Evolutionary conservation across 768 basidiomycete species (phyloP), one percentile per base, ranked within the genome.

Genomic region (Russula brevipes): DNA sequence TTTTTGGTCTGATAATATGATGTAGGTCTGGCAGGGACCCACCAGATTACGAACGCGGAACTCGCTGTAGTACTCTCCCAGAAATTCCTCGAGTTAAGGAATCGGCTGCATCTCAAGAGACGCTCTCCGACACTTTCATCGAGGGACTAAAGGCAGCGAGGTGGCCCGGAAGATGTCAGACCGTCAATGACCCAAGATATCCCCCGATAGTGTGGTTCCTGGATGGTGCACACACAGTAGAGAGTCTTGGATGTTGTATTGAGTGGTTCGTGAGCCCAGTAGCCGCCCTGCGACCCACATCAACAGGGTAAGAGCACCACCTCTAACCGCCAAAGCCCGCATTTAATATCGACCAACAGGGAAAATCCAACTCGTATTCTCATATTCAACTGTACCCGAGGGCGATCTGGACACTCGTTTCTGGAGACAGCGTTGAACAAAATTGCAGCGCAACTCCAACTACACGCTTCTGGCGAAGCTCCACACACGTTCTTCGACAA

Each of bases 91-190:
- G 58, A 74, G 52, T 64, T 72, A 17, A 70, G 58, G 73, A 75
- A 24, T 60, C 71, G 4, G 60, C 70, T n/a, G 45, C 68, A 5
- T 63, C 71, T 3, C 72, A 72, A 8, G 68, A 68, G 8, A 63
- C 70, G 2, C 75, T 96, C 11, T 78, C 88, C 0, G 68, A 75
- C 11, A 66, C 78, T 2, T 86, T 91, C 64, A 70, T 85, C 39
- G 69, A 76, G 19, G 94, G 88, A 3, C 77, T 98, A 24, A 75
- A 83, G 68, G 75, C 79, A 19, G 81, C 94, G 4, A 83, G 78
- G 63, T 99, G 97, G 96, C 95, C 97, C 10, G 97, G 96, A 12
- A 84, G 97, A 50, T 99, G 97, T 72, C 97, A 99, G 75, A 82
- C 82, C 9, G 83, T 96, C 12, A 53, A 60, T 10, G 94, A 95